Evolutionary conservation across 2,329 filamentous ascomycete genomes (phyloP), one percentile per base, ranked within the genome.

Genomic region (Exophiala viscosa): DNA sequence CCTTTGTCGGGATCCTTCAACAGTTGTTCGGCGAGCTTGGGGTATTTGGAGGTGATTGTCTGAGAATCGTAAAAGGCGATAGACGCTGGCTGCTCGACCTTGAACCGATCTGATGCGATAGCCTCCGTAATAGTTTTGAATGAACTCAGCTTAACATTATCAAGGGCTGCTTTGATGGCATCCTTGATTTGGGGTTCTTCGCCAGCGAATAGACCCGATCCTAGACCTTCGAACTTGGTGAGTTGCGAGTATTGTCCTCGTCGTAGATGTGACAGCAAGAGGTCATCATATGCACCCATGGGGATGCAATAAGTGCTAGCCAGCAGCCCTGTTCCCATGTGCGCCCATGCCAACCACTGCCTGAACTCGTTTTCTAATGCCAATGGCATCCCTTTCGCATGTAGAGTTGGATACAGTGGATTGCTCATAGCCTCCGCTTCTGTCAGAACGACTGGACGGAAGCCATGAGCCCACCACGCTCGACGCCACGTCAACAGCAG

Each of bases 401-500:
- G 85, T 48, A 95, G 73, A 48, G 84, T 76, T 60, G 84, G 77
- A 67, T 92, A 96, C 15, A 88, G 72, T 1, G 88, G 88, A 65
- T 96, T 93, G 65, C 84, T 84, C 76, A 85, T 87, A 14, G 91
- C 90, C 67, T 97, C 92, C 1, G 81, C 83, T 13, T 83, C 80
- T 45, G 87, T 85, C 50, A 97, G 72, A 36, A 97, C 87, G 6
- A 93, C 78, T 0, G 93, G 92, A 57, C 79, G 84, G 72, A 97
- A 96, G 9, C 92, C 93, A 64, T 95, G 84, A 0, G 91, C 90
- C 88, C 90, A 97, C 90, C 92, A 97, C 2, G 92, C 91, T 41
- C 90, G 82, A 55, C 91, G 82, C 93, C 93, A 97, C 48, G 88
- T 86, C 52, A 95, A 74, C 44, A 97, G 77, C 54, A 97, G 73